Base-by-base conservation (phyloP, 129 eudicot genomes). In the Flaveria ramosissima region DNA sequence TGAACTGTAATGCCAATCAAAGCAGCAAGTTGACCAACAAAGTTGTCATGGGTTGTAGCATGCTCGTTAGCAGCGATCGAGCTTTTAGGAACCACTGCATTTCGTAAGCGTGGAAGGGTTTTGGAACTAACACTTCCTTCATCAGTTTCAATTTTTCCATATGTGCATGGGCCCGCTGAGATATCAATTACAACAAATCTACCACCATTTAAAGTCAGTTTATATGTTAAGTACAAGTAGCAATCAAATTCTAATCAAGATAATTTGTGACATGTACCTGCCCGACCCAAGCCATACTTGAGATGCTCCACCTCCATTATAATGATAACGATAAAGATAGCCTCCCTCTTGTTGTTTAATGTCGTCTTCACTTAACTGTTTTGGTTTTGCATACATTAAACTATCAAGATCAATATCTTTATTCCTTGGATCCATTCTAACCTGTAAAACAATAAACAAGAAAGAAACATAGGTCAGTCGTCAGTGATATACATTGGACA, bases 121-220 rank as follows among this genome's bases (percentile, higher is more conserved):
- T 78, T 91, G n/a, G 96, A 75, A 88, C 96, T 85, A 68, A 94
- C 89, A 57, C 96, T 94, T 73, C 99, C 99, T 91, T 94, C 99
- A 81, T 94, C 99, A 26, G 99, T 91, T 86, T 94, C 99, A 68
- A 94, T 91, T 84, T 94, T 94, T 81, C 99, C 99, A 72, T 91
- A 94, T 32, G 96, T 94, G 76, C 99, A 94, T 70, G 99, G 99
- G 68, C 99, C 99, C 24, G 99, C 99, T 79, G 99, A 91, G 78
- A 94, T 88, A 86, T 94, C 99, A 71, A 94, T 80, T 67, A 94
- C 99, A 78, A 87, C 97, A 91, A 89, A 94, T 80, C 98, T 92
- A 85, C 57, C 70, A 50, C 30, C 79, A 77, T 75, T 76, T 76
- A 12, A 53, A 26, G 39, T 60, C 70, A 75, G n/a, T 48, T 63